These are phyloP conservation scores for Candida michaelii DNA, from an alignment of 805 yeast species.

Conservation along the genomic window DNA sequence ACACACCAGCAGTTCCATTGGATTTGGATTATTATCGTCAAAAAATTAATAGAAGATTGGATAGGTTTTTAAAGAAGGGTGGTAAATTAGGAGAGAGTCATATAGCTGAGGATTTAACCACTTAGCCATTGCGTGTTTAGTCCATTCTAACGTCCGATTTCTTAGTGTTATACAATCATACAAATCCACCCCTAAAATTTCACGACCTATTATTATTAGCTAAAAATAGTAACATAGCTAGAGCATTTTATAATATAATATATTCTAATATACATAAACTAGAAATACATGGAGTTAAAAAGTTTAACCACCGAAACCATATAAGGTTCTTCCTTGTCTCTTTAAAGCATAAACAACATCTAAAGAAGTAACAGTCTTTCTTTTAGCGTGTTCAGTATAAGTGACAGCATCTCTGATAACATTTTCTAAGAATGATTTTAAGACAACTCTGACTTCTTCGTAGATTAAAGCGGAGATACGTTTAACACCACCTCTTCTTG, in stretches of 20 bases:
- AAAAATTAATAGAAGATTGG: slow-evolving; percentile 20
- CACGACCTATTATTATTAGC: no score
- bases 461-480: slow-evolving; percentile 98
- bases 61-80: slow-evolving; percentile 21
- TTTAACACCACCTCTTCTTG: slow-evolving; percentile 99
- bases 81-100: slow-evolving; percentile 20
- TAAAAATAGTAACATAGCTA: neutral
- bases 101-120: slow-evolving; percentile 8
- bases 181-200: no score
- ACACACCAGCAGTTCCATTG: slow-evolving; percentile 18
- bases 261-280: slow-evolving; percentile 27
- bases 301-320: slow-evolving; percentile 96
- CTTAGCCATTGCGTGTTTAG: no score
- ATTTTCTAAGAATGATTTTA: slow-evolving; percentile 91
- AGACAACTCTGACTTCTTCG: slow-evolving; percentile 97
- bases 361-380: slow-evolving; percentile 98
- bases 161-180: no score
- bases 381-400: slow-evolving; percentile 99
- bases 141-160: neutral
- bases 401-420: slow-evolving; percentile 99
- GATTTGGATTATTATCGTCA: slow-evolving; percentile 27
- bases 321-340: slow-evolving; percentile 99
- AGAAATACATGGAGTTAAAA: slow-evolving; percentile 16
- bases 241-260: slow-evolving; percentile 1
- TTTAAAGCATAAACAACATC: slow-evolving; percentile 98